Conservation (phyloP, 2,329 filamentous ascomycete genomes). For the Bipolaris gigantea region DNA sequence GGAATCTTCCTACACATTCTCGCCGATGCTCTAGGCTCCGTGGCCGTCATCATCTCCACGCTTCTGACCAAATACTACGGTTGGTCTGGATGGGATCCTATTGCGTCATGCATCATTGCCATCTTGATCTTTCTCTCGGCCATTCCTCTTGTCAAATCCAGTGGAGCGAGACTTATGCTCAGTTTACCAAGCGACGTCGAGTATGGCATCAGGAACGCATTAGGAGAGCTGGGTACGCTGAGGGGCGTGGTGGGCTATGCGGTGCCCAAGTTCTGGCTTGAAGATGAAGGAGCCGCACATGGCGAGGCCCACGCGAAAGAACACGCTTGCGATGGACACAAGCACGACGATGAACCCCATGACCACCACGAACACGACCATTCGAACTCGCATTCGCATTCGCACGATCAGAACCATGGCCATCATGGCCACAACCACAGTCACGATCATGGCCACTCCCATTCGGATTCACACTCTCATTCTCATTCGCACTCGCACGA, state of each 20-base stretch:
- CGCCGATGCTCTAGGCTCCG: slow-evolving; percentile 90
- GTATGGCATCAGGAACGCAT: slow-evolving; percentile 81
- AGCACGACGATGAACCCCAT: slow-evolving; percentile 22
- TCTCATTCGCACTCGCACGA: slow-evolving; percentile 6
- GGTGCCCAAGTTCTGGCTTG: slow-evolving; percentile 89
- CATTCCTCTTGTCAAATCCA: slow-evolving; percentile 81
- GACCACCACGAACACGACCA: slow-evolving; percentile 30
- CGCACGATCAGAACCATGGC: slow-evolving; percentile 20
- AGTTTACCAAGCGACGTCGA: slow-evolving; percentile 83
- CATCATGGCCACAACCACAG: slow-evolving; percentile 22
- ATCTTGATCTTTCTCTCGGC: slow-evolving; percentile 91
- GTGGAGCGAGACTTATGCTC: slow-evolving; percentile 79
- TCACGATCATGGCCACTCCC: slow-evolving; percentile 16
- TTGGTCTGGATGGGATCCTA: slow-evolving; percentile 92
- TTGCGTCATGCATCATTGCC: slow-evolving; percentile 92
- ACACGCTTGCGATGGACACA: slow-evolving; percentile 28
- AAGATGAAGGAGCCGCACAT: slow-evolving; percentile 60
- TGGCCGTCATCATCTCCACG: slow-evolving; percentile 91
- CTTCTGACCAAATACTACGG: slow-evolving; percentile 82
- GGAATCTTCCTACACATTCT: slow-evolving; percentile 96
- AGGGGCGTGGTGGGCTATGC: slow-evolving; percentile 84
- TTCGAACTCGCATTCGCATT: slow-evolving; percentile 18
- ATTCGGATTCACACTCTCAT: slow-evolving; percentile 32
- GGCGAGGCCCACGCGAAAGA: slow-evolving; percentile 49
- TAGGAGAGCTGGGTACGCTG: slow-evolving; percentile 80